These are phyloP conservation scores for Acanthamoeba castellanii DNA, from an alignment of 208 protist genomes.

Conservation along the genomic window DNA sequence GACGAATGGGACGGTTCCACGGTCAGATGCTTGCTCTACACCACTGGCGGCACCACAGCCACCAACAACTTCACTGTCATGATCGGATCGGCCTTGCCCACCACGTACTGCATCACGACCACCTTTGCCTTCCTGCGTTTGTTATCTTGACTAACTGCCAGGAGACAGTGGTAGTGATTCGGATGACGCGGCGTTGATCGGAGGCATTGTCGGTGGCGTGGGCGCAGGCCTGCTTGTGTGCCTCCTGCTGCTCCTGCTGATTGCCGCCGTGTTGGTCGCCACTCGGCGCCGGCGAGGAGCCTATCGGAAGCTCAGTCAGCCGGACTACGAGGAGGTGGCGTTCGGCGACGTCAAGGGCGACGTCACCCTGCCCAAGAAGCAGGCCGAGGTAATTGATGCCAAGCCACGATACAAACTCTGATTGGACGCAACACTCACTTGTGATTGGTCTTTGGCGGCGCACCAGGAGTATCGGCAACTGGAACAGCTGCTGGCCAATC, in stretches of 20 bases:
- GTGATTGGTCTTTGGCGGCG: too few relatives aligned
- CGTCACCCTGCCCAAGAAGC: conserved; percentile 6
- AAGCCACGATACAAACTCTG: neutral
- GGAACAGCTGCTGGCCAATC: neutral
- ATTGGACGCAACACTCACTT: neutral
- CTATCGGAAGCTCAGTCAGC: neutral
- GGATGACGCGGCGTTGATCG: neutral
- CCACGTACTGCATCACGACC: neutral
- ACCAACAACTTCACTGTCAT: conserved; percentile 44
- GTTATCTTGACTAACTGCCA: too few relatives aligned
- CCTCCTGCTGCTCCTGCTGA: neutral
- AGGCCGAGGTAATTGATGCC: neutral
- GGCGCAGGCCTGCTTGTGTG: neutral
- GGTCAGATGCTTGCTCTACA: neutral
- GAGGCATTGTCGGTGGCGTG: neutral
- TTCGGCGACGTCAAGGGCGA: conserved; percentile 1
- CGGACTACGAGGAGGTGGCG: conserved; percentile 19
- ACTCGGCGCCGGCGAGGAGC: neutral
- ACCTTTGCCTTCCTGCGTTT: neutral
- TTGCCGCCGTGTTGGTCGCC: neutral
- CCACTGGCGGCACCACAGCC: neutral
- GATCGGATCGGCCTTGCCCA: neutral
- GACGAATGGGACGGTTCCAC: neutral
- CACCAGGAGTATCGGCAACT: neutral
- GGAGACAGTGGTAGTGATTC: neutral